Percentiles rank a stretch among this genome's conserved stretches.
Evolutionary conservation across 2,329 filamentous ascomycete species (phyloP).

Genomic region (Xylaria sp.): DNA sequence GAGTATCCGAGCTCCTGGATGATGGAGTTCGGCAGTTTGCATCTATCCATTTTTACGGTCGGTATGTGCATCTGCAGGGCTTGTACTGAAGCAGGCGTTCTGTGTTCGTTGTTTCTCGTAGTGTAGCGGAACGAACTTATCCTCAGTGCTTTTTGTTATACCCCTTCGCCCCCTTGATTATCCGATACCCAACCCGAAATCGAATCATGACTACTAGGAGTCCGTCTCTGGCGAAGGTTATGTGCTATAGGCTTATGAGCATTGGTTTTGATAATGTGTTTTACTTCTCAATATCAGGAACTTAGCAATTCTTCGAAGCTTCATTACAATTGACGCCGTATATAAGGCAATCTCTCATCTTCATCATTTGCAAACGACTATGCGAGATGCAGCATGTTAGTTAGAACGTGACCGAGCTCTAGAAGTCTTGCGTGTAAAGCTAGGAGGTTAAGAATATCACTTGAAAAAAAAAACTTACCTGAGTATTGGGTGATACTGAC

Average conservation of each 20-base stretch:
- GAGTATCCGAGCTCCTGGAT: constrained; percentile 38
- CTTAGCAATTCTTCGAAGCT: background rate
- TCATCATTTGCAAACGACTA: background rate
- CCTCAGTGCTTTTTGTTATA: constrained; percentile 18
- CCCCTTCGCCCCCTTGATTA: constrained; percentile 15
- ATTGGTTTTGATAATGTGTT: constrained; percentile 1
- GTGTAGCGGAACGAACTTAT: constrained; percentile 6
- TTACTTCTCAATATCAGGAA: background rate
- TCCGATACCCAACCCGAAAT: constrained; percentile 34
- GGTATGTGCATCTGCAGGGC: constrained; percentile 5
- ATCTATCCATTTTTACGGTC: constrained; percentile 13
- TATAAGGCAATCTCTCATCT: background rate
- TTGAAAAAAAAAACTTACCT: background rate
- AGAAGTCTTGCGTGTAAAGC: background rate
- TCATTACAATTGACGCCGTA: background rate
- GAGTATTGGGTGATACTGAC: background rate
- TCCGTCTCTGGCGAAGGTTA: constrained; percentile 1
- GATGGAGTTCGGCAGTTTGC: constrained; percentile 9
- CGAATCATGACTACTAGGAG: constrained; percentile 17
- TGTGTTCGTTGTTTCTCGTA: constrained; percentile 24
- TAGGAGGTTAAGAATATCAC: background rate
- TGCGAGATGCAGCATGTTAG: background rate
- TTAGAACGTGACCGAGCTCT: background rate
- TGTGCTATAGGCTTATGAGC: constrained; percentile 3
- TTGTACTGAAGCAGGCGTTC: constrained; percentile 20